A percentile compares a stretch with the other conserved stretches of the same genome.
Evolutionary conservation across 352 stramenopile species (phyloP).

Genomic region (Phytophthora foliorum): DNA sequence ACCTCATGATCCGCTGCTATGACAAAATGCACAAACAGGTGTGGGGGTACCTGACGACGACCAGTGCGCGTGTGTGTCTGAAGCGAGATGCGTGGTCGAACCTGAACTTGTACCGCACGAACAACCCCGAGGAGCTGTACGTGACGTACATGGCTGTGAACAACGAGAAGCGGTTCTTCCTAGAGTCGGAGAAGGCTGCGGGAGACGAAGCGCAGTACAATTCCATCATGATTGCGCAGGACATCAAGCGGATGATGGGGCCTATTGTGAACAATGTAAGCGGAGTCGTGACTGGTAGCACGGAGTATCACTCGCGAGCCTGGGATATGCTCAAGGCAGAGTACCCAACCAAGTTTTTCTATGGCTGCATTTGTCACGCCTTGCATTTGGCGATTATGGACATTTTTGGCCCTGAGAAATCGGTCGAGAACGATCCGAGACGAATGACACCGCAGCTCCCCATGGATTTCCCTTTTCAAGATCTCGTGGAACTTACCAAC

Average conservation of each 20-base stretch:
- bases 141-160: slow-evolving; percentile 87
- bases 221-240: slow-evolving; percentile 83
- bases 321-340: slow-evolving; percentile 89
- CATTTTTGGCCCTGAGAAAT: slow-evolving; percentile 81
- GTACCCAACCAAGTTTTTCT: slow-evolving; percentile 90
- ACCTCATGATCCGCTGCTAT: slow-evolving; percentile 76
- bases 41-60: slow-evolving; percentile 79
- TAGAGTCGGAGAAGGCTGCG: slow-evolving; percentile 78
- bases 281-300: slow-evolving; percentile 81
- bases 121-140: slow-evolving; percentile 70
- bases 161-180: slow-evolving; percentile 83
- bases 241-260: slow-evolving; percentile 87
- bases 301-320: slow-evolving; percentile 73
- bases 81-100: slow-evolving; percentile 86
- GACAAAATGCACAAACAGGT: slow-evolving; percentile 91
- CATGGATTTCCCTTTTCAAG: slow-evolving; percentile 84
- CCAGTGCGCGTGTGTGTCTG: slow-evolving; percentile 66
- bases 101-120: slow-evolving; percentile 81
- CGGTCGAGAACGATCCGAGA: slow-evolving; percentile 73
- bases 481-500: slow-evolving; percentile 81
- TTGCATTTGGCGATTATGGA: slow-evolving; percentile 86
- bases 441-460: slow-evolving; percentile 72
- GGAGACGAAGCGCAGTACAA: slow-evolving; percentile 73
- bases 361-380: slow-evolving; percentile 85
- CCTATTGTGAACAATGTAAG: slow-evolving; percentile 75